A percentile compares a stretch with the other conserved stretches of the same genome.
phyloP scores from a whole-genome alignment of 1,139 yeast species.

The Taphrina confusa region DNA sequence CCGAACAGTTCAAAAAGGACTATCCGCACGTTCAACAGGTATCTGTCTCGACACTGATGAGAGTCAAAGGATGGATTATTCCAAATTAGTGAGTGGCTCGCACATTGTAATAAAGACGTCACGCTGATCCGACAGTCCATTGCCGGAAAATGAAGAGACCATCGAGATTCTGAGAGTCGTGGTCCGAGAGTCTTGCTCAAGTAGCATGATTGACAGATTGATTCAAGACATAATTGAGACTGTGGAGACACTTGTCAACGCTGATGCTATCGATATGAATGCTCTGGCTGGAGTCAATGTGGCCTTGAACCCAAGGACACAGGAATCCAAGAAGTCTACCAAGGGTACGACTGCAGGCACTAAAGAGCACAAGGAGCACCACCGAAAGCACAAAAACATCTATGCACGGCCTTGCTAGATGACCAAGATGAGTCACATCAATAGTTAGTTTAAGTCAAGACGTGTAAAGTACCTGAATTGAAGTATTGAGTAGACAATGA shows the following conservation, averaged over 20 bases:
- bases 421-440: neutral
- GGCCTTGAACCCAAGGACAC: constrained; percentile 1
- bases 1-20: constrained; percentile 50
- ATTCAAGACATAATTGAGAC: constrained; percentile 64
- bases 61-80: constrained; percentile 81
- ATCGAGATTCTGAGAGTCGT: constrained; percentile 81
- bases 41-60: constrained; percentile 66
- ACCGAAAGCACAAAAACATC: constrained; percentile 26
- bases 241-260: constrained; percentile 47
- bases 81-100: constrained; percentile 61
- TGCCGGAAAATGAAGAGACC: constrained; percentile 61
- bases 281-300: constrained; percentile 24
- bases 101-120: neutral
- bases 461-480: too few species aligned
- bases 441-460: neutral
- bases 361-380: constrained; percentile 23
- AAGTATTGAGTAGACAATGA: too few species aligned
- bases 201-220: constrained; percentile 71
- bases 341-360: constrained; percentile 32
- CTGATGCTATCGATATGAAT: constrained; percentile 32
- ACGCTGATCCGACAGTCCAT: constrained; percentile 48
- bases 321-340: constrained; percentile 1
- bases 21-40: constrained; percentile 88
- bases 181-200: constrained; percentile 68
- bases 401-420: constrained; percentile 27